phyloP scores from a whole-genome alignment of 352 stramenopile species.

The Phytophthora brassicae region DNA sequence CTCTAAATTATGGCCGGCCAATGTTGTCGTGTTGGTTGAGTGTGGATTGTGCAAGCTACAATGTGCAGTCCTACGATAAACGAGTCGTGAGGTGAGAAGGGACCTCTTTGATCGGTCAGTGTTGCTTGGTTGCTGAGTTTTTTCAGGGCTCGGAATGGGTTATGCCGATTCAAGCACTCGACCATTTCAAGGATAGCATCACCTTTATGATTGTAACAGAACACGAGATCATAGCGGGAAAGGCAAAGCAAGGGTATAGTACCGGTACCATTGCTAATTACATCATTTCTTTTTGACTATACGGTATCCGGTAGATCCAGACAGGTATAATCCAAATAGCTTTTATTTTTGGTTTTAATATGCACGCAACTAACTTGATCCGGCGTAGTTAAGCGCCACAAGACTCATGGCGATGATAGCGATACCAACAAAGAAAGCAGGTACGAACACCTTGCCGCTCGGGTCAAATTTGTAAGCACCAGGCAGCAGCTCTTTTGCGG shows the following conservation, averaged over 20 bases:
- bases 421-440: conserved; percentile 87
- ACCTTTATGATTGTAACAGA: conserved; percentile 77
- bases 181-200: conserved; percentile 89
- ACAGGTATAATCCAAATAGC: no score
- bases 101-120: neutral
- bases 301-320: no score
- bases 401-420: conserved; percentile 89
- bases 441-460: conserved; percentile 84
- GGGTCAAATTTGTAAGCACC: conserved; percentile 91
- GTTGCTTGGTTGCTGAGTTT: conserved; percentile 1
- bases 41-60: no score
- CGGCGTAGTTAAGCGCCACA: conserved; percentile 80
- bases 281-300: no score
- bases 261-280: no score
- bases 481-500: conserved; percentile 89
- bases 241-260: no score
- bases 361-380: conserved; percentile 38
- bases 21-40: no score
- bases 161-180: conserved; percentile 81
- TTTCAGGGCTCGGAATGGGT: conserved; percentile 68
- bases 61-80: no score
- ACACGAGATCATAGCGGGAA: conserved; percentile 84
- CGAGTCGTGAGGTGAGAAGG: no score
- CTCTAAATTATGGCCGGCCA: no score
- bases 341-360: no score